A percentile compares a stretch with the other conserved stretches of the same genome.
phyloP scores from a whole-genome alignment of 2,329 filamentous ascomycete genomes.

The Nakataea oryzae region DNA sequence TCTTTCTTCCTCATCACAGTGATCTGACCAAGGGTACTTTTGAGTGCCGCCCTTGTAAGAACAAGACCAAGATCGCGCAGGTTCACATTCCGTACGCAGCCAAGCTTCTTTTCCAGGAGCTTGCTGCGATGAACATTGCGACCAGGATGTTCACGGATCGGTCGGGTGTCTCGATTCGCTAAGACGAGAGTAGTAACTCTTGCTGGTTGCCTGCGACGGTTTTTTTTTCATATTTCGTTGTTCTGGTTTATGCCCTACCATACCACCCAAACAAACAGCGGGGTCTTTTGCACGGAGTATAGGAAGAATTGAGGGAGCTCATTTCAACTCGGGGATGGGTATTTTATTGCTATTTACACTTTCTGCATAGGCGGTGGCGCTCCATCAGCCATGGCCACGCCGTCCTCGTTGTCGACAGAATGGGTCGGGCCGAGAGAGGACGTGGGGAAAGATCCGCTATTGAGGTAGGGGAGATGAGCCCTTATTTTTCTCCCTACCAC shows the following conservation, averaged over 20 bases:
- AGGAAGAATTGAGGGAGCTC: background rate
- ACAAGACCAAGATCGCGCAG: slow-evolving; percentile 97
- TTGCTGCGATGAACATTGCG: slow-evolving; percentile 97
- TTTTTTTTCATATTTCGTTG: background rate
- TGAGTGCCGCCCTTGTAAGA: slow-evolving; percentile 95
- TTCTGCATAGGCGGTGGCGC: background rate
- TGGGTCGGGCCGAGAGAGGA: background rate
- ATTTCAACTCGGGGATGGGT: background rate
- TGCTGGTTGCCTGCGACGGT: background rate
- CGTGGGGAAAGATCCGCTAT: background rate
- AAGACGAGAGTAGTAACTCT: slow-evolving; percentile 11
- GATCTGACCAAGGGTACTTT: slow-evolving; percentile 94
- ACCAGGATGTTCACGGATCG: slow-evolving; percentile 91
- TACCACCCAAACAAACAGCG: background rate
- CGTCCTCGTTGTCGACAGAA: background rate
- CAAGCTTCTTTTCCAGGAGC: slow-evolving; percentile 95
- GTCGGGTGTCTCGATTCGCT: slow-evolving; percentile 64
- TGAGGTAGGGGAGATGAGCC: background rate
- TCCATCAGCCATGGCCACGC: background rate
- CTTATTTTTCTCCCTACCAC: background rate
- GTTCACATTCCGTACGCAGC: slow-evolving; percentile 96
- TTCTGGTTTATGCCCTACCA: background rate
- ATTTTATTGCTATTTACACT: background rate
- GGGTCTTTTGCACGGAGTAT: background rate
- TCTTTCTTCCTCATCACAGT: slow-evolving; percentile 36